These are phyloP conservation scores for Thoreauomyces humboldtii DNA, from an alignment of 192 early-diverging fungal species.

Conservation along the genomic window DNA sequence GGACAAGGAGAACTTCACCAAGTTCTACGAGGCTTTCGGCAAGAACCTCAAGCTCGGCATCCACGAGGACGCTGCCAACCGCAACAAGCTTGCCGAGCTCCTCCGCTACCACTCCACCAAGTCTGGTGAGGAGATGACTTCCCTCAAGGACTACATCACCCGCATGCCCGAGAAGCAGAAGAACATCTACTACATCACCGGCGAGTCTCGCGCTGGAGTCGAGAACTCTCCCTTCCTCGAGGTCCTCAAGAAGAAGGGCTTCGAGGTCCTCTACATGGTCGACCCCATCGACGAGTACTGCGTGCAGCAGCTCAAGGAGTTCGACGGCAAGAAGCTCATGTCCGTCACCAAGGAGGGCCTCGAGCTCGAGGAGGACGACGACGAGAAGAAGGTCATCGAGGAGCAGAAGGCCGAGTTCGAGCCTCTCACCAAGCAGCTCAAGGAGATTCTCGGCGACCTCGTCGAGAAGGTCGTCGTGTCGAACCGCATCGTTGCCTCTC, in stretches of 20 bases:
- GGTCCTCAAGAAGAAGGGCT: conserved; percentile 98
- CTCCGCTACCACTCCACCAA: conserved; percentile 99
- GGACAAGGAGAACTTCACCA: conserved; percentile 98
- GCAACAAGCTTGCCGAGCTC: conserved; percentile 93
- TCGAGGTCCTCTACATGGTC: conserved; percentile 97
- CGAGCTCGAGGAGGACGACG: conserved; percentile 98
- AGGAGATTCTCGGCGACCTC: conserved; percentile 99
- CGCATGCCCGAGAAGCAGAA: conserved; percentile 99
- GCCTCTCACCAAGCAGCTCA: conserved; percentile 89
- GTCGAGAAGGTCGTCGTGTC: conserved; percentile 94
- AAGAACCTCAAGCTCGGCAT: conserved; percentile 99
- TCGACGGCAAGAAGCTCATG: conserved; percentile 98
- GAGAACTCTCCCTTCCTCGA: conserved; percentile 99
- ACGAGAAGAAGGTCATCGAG: conserved; percentile 93
- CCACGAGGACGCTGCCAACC: conserved; percentile 98
- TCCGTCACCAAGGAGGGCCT: conserved; percentile 99
- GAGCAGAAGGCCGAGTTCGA: conserved; percentile 91
- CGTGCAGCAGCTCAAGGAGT: conserved; percentile 98
- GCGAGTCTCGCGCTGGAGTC: conserved; percentile 88
- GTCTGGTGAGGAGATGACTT: conserved; percentile 96
- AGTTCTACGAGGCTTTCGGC: conserved; percentile 99
- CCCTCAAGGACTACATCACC: conserved; percentile 99
- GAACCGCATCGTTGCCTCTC: conserved; percentile 95
- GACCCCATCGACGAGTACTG: conserved; percentile 99
- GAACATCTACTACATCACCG: conserved; percentile 98